Base-by-base conservation (phyloP, 805 yeast genomes). In the Schizosaccharomyces osmophilus region DNA sequence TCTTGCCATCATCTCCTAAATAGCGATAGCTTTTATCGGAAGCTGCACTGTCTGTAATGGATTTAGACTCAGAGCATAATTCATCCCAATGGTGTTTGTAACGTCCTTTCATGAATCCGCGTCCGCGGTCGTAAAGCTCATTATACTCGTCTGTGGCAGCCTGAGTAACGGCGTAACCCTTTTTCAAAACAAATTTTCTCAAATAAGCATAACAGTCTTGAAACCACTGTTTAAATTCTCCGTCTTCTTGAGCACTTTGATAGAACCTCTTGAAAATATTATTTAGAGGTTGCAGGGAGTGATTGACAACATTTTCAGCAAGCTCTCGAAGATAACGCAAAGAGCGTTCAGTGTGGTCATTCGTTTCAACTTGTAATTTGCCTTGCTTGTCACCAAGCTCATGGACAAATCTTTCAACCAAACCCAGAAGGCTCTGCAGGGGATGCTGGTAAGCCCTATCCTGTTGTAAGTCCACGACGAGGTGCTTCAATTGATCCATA, bases 251-350 rank as follows among this genome's bases (percentile, higher is more conserved):
- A n/a, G 66, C 65, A 15, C 63, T 63, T 9, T 26, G 31, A 48
- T 63, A 61, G 17, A 65, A 36, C 24, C 62, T 62, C n/a, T 61
- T 48, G 39, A 65, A 42, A 15, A 59, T 60, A 29, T 19, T 61
- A 36, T 61, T 36, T 6, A 65, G 42, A 29, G 36, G 62, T 36
- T 61, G 63, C 13, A 64, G 55, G 11, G 64, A 62, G 36, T 62
- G 61, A 48, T 65, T 64, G 29, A 66, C 65, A 42, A 61, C 61
- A 8, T 65, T 62, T 62, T 65, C 67, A 32, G 65, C 59, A 24
- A 65, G 60, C 17, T 55, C 55, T 36, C 48, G 42, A 58, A 65
- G 59, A 24, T 62, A 58, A 32, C 8, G 1, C 54, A 62, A 48
- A 15, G 66, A 65, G 19, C 41, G 42, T 36, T 61, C 60, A 17